These are phyloP conservation scores for Apiotrichum veenhuisii DNA, from an alignment of 1,284 basidiomycete genomes.

Conservation along the genomic window DNA sequence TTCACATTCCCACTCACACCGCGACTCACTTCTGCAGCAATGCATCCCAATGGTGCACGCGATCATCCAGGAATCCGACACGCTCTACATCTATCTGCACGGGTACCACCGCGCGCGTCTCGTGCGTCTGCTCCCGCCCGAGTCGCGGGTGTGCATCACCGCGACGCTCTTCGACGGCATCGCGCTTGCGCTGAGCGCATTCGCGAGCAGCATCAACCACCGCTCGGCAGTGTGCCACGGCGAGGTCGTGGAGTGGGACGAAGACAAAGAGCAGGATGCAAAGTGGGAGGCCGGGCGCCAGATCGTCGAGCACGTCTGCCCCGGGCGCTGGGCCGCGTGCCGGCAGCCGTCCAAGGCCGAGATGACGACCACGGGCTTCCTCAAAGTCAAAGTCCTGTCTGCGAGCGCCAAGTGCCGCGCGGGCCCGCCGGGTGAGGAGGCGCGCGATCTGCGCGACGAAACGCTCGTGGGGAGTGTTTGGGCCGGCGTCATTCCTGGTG, in stretches of 20 bases:
- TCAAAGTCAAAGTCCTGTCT: slow-evolving; percentile 27
- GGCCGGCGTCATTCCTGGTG: slow-evolving; percentile 30
- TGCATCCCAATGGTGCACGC: slow-evolving; percentile 16
- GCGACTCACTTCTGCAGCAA: not conserved
- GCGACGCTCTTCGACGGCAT: slow-evolving; percentile 35
- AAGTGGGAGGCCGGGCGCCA: slow-evolving; percentile 7
- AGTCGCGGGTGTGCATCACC: slow-evolving; percentile 31
- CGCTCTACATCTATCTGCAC: slow-evolving; percentile 7
- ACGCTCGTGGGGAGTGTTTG: slow-evolving; percentile 20
- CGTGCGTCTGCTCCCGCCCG: slow-evolving; percentile 25
- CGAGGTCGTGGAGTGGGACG: slow-evolving; percentile 22
- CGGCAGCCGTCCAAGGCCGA: slow-evolving; percentile 25
- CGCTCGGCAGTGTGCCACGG: slow-evolving; percentile 36
- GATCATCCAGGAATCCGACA: not conserved
- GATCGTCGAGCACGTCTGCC: slow-evolving; percentile 26
- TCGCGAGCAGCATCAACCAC: slow-evolving; percentile 33
- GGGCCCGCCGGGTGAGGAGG: slow-evolving; percentile 26
- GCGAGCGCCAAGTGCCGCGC: slow-evolving; percentile 23
- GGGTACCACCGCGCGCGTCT: slow-evolving; percentile 32
- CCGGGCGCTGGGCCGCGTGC: slow-evolving; percentile 26
- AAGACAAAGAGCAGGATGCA: not conserved
- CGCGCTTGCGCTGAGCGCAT: slow-evolving; percentile 33
- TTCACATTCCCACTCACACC: not conserved
- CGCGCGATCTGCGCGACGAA: slow-evolving; percentile 20
- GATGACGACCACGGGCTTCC: slow-evolving; percentile 29